Conservation (phyloP, 306 rosid species). For the Inga laurina region DNA sequence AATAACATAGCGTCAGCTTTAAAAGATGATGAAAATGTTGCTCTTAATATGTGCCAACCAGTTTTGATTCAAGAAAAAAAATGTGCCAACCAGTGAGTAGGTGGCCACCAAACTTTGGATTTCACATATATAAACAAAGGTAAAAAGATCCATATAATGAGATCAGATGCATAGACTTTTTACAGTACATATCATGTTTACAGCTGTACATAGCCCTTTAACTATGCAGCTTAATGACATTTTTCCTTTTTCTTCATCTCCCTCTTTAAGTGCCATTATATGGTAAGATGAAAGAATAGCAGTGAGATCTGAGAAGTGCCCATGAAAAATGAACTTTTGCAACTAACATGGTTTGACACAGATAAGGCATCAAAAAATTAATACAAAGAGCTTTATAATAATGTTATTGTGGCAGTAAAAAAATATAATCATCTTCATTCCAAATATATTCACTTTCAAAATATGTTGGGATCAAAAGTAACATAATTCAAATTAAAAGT, state of each 20-base stretch:
- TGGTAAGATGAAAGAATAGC: too few species aligned
- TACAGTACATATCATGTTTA: not conserved
- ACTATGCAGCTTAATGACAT: not conserved
- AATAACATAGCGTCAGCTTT: too few species aligned
- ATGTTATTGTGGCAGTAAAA: too few species aligned
- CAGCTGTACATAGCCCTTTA: not conserved
- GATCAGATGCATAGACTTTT: not conserved
- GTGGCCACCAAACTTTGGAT: not conserved
- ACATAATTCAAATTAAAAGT: not conserved
- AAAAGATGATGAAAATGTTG: too few species aligned
- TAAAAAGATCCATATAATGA: not conserved
- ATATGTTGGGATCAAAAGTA: not conserved
- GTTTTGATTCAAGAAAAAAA: too few species aligned
- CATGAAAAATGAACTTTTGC: too few species aligned
- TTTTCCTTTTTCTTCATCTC: not conserved
- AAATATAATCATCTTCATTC: not conserved
- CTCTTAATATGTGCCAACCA: not conserved
- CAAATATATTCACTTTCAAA: not conserved
- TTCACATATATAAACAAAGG: not conserved
- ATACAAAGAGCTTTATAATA: too few species aligned
- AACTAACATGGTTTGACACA: too few species aligned
- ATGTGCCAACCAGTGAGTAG: not conserved
- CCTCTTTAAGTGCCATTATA: not conserved
- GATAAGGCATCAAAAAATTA: too few species aligned
- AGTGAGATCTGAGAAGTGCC: too few species aligned